phyloP scores from a whole-genome alignment of 495 filamentous ascomycete species.

The Podospora australis region DNA sequence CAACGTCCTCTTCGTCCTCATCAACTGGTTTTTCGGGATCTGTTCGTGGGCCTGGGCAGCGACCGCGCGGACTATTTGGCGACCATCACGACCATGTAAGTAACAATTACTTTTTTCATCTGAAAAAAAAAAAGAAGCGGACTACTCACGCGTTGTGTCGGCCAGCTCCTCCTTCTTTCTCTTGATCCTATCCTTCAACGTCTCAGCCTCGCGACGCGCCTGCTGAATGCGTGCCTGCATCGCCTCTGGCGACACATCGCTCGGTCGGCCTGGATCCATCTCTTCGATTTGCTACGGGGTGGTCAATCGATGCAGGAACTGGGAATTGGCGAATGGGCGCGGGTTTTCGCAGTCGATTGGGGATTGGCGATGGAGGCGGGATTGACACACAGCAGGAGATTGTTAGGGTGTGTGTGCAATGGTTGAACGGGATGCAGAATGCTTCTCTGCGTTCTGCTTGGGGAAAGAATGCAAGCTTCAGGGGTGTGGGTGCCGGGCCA shows the following conservation, averaged over 20 bases:
- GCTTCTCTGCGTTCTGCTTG: slow-evolving; percentile 3
- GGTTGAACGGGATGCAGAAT: slow-evolving; percentile 11
- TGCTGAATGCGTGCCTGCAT: slow-evolving; percentile 82
- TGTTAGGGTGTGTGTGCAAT: slow-evolving; percentile 20
- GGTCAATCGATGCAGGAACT: slow-evolving; percentile 13
- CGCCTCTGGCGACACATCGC: slow-evolving; percentile 54
- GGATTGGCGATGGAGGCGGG: slow-evolving; percentile 22
- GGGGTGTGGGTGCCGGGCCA: slow-evolving; percentile 25
- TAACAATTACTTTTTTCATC: too few relatives aligned
- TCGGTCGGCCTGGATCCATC: slow-evolving; percentile 47
- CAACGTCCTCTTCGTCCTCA: slow-evolving; percentile 91
- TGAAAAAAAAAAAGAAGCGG: too few relatives aligned
- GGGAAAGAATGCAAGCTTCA: slow-evolving; percentile 31
- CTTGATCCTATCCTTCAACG: slow-evolving; percentile 97
- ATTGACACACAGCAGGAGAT: slow-evolving; percentile 12
- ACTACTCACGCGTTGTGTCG: slow-evolving; percentile 93
- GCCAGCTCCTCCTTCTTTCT: slow-evolving; percentile 98
- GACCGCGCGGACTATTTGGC: slow-evolving; percentile 72
- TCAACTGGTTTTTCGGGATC: slow-evolving; percentile 79
- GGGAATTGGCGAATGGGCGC: slow-evolving; percentile 17
- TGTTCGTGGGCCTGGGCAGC: slow-evolving; percentile 81
- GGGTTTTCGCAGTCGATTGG: slow-evolving; percentile 14
- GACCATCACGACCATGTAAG: slow-evolving; percentile 8
- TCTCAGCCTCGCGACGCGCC: slow-evolving; percentile 95
- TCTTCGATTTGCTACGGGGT: slow-evolving; percentile 14